Percentiles rank a stretch among this genome's conserved stretches.
These are phyloP conservation scores for Glycyrrhiza uralensis DNA, from an alignment of 306 rosid genomes.

Conservation along the genomic window DNA sequence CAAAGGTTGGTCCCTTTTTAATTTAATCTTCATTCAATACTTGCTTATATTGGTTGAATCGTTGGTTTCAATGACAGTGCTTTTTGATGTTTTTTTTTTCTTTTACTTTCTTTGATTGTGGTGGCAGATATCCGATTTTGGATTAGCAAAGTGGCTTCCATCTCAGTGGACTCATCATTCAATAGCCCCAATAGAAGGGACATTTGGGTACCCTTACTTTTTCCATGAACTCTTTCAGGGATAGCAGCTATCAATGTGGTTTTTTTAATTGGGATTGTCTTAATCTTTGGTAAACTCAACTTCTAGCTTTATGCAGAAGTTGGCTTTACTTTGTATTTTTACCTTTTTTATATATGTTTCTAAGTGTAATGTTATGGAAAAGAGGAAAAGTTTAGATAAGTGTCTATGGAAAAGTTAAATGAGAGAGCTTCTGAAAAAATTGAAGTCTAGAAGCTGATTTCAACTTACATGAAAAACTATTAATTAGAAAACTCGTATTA, in stretches of 20 bases:
- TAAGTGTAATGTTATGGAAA: too few species aligned
- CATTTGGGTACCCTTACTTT: slow-evolving; percentile 68
- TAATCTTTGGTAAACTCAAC: too few species aligned
- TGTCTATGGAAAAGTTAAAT: too few species aligned
- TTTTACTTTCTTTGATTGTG: neutral
- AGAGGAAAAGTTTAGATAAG: too few species aligned
- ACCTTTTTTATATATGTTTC: too few species aligned
- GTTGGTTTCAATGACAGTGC: neutral
- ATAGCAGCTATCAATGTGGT: neutral
- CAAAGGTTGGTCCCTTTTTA: too few species aligned
- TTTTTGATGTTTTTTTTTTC: neutral
- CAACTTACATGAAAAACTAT: too few species aligned
- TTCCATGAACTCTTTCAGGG: neutral
- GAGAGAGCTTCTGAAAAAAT: too few species aligned
- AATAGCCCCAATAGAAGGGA: slow-evolving; percentile 95
- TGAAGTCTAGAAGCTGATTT: too few species aligned
- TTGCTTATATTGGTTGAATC: neutral
- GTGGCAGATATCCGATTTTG: slow-evolving; percentile 89
- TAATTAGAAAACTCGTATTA: too few species aligned
- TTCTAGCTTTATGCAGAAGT: too few species aligned
- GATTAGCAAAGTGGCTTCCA: slow-evolving; percentile 98
- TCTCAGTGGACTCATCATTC: slow-evolving; percentile 97
- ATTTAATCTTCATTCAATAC: neutral
- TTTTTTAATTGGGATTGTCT: neutral
- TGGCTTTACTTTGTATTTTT: too few species aligned